phyloP scores from a whole-genome alignment of 2,329 filamentous ascomycete species.

The Cladophialophora bantiana region DNA sequence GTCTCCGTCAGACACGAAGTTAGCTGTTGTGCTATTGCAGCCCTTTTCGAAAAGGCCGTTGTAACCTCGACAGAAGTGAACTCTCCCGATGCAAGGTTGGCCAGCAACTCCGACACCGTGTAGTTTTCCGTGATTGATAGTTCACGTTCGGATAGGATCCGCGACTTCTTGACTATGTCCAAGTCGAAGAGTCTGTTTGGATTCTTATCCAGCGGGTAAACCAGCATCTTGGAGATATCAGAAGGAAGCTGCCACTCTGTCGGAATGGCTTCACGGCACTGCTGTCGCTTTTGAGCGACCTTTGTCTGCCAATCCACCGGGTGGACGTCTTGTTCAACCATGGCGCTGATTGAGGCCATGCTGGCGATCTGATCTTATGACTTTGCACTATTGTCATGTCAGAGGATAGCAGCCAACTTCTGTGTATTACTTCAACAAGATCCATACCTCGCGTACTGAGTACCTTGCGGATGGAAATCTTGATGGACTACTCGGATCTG shows the following conservation, averaged over 20 bases:
- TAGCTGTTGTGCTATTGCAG: conserved; percentile 42
- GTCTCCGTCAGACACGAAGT: conserved; percentile 44
- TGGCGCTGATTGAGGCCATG: conserved; percentile 25
- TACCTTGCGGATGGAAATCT: not conserved
- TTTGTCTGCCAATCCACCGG: conserved; percentile 29
- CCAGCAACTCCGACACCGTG: conserved; percentile 51
- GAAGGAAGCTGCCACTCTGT: conserved; percentile 43
- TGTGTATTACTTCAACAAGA: not conserved
- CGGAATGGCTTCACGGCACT: conserved; percentile 37
- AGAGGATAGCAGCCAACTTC: not conserved
- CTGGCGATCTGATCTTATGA: not conserved
- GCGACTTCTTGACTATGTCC: conserved; percentile 49
- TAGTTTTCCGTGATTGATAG: conserved; percentile 58
- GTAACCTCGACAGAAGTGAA: conserved; percentile 40
- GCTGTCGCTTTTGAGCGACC: conserved; percentile 32
- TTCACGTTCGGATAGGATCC: conserved; percentile 54
- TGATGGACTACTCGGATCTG: not conserved
- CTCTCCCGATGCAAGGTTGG: conserved; percentile 33
- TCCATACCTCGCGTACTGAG: not conserved
- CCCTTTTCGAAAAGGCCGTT: conserved; percentile 41
- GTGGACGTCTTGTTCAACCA: conserved; percentile 5
- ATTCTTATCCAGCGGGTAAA: conserved; percentile 35
- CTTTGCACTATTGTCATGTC: not conserved
- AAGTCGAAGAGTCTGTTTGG: conserved; percentile 43
- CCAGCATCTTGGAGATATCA: conserved; percentile 25